A percentile compares a stretch with the other conserved stretches of the same genome.
These are phyloP conservation scores for Taiozyma sp. DNA, from an alignment of 1,139 yeast genomes.

Conservation along the genomic window DNA sequence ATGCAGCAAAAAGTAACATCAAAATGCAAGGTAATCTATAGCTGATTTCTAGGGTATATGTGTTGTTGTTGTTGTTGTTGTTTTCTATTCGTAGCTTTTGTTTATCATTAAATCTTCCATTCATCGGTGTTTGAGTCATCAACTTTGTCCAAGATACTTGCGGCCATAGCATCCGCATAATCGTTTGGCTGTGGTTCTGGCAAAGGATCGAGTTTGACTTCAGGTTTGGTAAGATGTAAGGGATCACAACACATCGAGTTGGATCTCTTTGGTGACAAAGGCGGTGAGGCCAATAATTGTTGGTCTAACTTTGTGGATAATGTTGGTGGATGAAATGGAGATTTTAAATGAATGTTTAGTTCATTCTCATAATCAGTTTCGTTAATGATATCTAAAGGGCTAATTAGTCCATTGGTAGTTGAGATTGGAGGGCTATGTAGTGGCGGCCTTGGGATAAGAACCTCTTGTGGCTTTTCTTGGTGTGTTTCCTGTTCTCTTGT, in stretches of 20 bases:
- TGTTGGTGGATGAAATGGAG: not conserved
- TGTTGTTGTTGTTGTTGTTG: not conserved
- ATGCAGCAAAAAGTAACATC: not conserved
- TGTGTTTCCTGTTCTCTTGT: not conserved
- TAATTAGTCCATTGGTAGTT: too few relatives aligned
- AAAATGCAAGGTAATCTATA: not conserved
- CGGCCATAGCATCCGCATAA: constrained; percentile 27
- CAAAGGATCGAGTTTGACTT: not conserved
- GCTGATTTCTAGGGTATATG: not conserved
- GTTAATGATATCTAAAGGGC: not conserved
- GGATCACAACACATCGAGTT: constrained; percentile 12
- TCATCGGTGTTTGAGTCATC: constrained; percentile 15
- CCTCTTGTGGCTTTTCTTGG: not conserved
- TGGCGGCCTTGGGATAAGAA: not conserved
- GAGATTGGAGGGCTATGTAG: not conserved
- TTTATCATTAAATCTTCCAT: constrained; percentile 16
- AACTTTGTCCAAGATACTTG: constrained; percentile 25
- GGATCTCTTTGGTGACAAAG: constrained; percentile 10
- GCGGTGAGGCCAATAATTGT: constrained; percentile 8
- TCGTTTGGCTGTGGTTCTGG: constrained; percentile 13
- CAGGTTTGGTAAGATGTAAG: constrained; percentile 2
- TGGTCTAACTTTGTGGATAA: not conserved
- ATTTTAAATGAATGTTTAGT: not conserved
- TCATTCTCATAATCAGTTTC: not conserved
- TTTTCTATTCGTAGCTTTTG: not conserved